Base-by-base conservation (phyloP, 305 asterid species). In the Ilex paraguariensis region DNA sequence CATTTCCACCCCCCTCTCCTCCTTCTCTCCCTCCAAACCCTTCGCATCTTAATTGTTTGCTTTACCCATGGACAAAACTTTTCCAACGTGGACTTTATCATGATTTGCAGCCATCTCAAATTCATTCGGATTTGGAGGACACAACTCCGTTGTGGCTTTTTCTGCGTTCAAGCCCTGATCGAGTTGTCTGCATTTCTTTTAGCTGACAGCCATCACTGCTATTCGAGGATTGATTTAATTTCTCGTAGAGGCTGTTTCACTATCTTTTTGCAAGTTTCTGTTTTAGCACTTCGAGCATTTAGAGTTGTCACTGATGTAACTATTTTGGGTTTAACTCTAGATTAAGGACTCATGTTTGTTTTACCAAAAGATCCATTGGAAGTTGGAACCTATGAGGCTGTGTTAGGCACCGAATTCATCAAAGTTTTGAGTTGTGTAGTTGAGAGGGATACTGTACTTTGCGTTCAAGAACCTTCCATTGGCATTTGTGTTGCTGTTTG, bases 121-220 rank as follows among this genome's bases (percentile, higher is more conserved):
- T 72, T 90, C 97, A 36, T 90, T 90, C 54, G 97, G 97, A 58
- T 90, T 90, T 70, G 97, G 97, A 5, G 97, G 96, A 39, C 96
- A 87, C 87, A 90, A 87, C 68, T 85, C 96, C 2, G 96, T 90
- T 14, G 97, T 87, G 32, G 96, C 81, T 32, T 87, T 90, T 65
- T 83, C 96, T 28, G 91, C 90, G 31, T 87, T 84, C 87, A 86
- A 78, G 68, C 89, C 87, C 9, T 93, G 87, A 81, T 64, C 66
- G 53, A 63, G 59, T 61, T 28, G 52, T 46, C 52, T 46, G 13
- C 52, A 46, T 46, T 16, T 14, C 56, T 52, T 52, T 21, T 17
- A 14, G 56, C 56, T n/a, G 53, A 36, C 11, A 49, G 13, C 53
- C 1, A 49, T 49, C 53, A 5, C 6, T 49, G 12, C 13, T 49